Conservation (phyloP, 768 basidiomycete genomes). For the Lentinula aciculospora region DNA sequence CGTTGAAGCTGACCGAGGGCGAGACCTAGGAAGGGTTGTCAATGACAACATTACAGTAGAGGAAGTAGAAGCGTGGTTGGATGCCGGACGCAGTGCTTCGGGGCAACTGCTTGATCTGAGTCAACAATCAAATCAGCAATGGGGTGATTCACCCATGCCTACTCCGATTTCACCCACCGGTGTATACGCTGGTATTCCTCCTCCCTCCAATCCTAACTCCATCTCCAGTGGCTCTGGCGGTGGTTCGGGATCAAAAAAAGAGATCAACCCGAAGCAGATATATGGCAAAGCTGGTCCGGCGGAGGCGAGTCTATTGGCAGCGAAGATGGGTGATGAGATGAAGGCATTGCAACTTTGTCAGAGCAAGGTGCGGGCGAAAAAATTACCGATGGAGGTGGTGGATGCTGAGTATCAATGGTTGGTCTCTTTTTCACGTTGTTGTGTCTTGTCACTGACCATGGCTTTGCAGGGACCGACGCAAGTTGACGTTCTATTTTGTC, state of each 20-base stretch:
- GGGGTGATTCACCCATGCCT: background rate
- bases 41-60: constrained; percentile 87
- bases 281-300: constrained; percentile 81
- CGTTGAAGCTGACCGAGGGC: constrained; percentile 94
- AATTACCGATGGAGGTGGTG: constrained; percentile 96
- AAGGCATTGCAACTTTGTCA: constrained; percentile 91
- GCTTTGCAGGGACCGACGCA: constrained; percentile 82
- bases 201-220: constrained; percentile 12
- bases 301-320: constrained; percentile 74
- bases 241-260: constrained; percentile 57
- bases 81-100: constrained; percentile 16
- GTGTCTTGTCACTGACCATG: background rate
- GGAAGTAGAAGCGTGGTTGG: constrained; percentile 82
- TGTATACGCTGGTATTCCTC: constrained; percentile 1
- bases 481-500: constrained; percentile 96
- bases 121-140: constrained; percentile 13
- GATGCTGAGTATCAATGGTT: constrained; percentile 99
- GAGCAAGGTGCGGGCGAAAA: constrained; percentile 88
- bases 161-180: constrained; percentile 5
- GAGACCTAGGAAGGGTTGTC: constrained; percentile 87
- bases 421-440: constrained; percentile 18
- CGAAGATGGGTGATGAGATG: constrained; percentile 86
- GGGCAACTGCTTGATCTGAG: constrained; percentile 38
- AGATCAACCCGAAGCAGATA: constrained; percentile 96
- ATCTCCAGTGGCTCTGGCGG: constrained; percentile 12